Evolutionary conservation across 2,329 filamentous ascomycete species (phyloP), one percentile per base, ranked within the genome.

Genomic region (Coniella lustricola): DNA sequence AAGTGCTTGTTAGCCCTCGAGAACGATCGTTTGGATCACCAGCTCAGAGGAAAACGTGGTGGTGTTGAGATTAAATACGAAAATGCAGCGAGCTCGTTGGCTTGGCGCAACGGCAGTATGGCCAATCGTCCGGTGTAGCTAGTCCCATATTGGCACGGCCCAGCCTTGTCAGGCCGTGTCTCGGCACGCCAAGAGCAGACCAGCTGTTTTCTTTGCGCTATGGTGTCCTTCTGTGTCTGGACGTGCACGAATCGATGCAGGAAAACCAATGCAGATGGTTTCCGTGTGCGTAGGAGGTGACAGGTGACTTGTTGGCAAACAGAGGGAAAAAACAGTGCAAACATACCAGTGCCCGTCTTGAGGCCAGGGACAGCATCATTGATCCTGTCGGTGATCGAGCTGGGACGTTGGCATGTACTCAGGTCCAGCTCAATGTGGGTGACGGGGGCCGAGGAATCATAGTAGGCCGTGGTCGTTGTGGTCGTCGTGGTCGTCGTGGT

Each of bases 281-380:
- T 13, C n/a, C n/a, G n/a, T n/a, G 41, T 9, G 4, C 8, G 22
- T n/a, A 33, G 20, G 29, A 21, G 7, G n/a, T 13, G 7, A 12
- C 12, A 21, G 3, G 12, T 22, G 2, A 54, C 54, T 35, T 45
- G 54, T 48, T 12, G 35, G 3, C 14, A 17, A 48, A 37, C 39
- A 49, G 49, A 53, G 42, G 44, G 43, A 46, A 43, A 36, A 37
- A 38, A 46, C 44, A 40, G 50, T 16, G 10, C 25, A 29, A 46
- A 17, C 44, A 25, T 63, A 82, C 78, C 77, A 60, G 78, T 73
- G 60, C 77, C 81, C 53, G 76, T 79, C 60, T 74, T 79, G 46
- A 82, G 65, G 29, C 72, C 78, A 3, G 78, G 77, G 36, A 82
- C 72, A 35, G 73, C 67, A 60, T 66, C 62, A 51, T 74, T 79